Conservation (phyloP, 345 rosid genomes). For the Raphanus sativus region DNA sequence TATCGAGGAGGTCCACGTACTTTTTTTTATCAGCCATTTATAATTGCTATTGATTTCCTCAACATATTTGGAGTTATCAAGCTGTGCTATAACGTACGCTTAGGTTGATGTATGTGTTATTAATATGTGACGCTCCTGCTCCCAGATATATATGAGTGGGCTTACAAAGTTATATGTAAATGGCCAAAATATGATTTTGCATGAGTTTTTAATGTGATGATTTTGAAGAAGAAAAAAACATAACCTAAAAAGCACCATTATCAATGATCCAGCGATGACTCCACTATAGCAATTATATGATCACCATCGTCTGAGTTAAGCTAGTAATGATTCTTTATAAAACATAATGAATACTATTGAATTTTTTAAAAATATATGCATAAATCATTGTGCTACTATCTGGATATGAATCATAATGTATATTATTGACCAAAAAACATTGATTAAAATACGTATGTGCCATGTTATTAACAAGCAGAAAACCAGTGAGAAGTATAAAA, state of each 20-base stretch:
- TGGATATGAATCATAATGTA: neutral
- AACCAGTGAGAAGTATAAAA: constrained; percentile 3
- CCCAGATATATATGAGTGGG: neutral
- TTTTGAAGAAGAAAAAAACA: neutral
- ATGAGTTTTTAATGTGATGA: constrained; percentile 1
- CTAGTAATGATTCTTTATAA: neutral
- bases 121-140: neutral
- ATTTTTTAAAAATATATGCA: neutral
- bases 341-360: neutral
- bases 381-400: neutral
- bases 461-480: neutral
- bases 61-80: constrained; percentile 7
- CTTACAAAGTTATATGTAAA: neutral
- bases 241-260: constrained; percentile 10
- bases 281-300: constrained; percentile 9
- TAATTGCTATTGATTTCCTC: neutral
- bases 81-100: neutral
- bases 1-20: constrained; percentile 8
- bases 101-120: neutral
- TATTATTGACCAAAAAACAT: neutral
- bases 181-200: neutral
- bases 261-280: constrained; percentile 23
- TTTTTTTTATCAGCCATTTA: neutral
- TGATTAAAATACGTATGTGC: neutral
- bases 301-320: neutral